phyloP scores from a whole-genome alignment of 2,329 filamentous ascomycete genomes.

The Chalaropsis thielavioides region DNA sequence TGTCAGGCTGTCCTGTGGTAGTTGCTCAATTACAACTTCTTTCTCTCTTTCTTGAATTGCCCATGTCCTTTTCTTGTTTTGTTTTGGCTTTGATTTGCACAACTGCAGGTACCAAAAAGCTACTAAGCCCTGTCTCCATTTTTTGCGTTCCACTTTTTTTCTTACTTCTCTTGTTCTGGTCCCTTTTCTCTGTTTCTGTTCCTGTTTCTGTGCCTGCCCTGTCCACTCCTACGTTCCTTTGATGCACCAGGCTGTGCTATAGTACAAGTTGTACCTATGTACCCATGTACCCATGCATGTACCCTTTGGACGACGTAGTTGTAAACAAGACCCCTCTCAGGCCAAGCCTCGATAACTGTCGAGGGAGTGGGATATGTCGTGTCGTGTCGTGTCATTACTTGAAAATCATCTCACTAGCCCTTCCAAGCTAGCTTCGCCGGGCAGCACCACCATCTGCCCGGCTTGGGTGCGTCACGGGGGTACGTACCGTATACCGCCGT shows the following conservation, averaged over 20 bases:
- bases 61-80: conserved; percentile 1
- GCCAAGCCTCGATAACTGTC: neutral
- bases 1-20: neutral
- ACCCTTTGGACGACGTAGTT: too few species aligned
- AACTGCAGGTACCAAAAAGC: neutral
- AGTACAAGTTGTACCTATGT: neutral
- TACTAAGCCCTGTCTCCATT: neutral
- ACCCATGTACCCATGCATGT: too few species aligned
- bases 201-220: neutral
- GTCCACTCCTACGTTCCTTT: neutral
- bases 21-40: neutral
- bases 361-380: too few species aligned
- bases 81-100: neutral
- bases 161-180: neutral
- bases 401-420: too few species aligned
- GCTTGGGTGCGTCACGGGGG: neutral
- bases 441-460: too few species aligned
- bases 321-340: neutral
- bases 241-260: neutral
- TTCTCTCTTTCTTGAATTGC: neutral
- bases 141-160: neutral
- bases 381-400: too few species aligned
- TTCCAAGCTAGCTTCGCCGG: too few species aligned
- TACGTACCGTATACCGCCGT: neutral
- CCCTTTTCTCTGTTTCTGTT: conserved; percentile 2